Evolutionary conservation across 208 protist species (phyloP).

Genomic region (Leishmania arabica): DNA sequence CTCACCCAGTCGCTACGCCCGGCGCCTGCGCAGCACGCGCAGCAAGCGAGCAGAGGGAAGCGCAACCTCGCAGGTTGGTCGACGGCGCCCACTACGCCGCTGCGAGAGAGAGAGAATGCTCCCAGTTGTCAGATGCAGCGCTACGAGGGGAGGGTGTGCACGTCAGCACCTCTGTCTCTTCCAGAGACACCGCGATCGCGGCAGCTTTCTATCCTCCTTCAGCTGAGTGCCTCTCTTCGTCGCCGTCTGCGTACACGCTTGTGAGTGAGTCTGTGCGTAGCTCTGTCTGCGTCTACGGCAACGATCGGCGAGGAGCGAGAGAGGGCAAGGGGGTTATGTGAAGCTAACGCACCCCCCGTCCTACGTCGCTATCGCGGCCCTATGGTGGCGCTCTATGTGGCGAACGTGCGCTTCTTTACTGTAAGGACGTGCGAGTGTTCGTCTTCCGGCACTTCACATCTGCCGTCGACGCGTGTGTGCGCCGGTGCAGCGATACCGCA

Average conservation of each 20-base stretch:
- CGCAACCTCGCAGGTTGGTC: not conserved
- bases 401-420: not conserved
- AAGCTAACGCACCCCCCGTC: not conserved
- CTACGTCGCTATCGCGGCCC: not conserved
- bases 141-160: not conserved
- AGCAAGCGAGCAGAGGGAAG: not conserved
- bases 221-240: not conserved
- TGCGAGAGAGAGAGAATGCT: not conserved
- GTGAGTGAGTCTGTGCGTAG: slow-evolving; percentile 3
- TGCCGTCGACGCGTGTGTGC: not conserved
- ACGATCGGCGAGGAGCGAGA: not conserved
- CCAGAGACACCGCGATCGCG: not conserved
- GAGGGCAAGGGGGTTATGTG: not conserved
- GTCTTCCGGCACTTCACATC: not conserved
- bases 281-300: slow-evolving; percentile 10
- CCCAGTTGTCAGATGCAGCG: not conserved
- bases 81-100: not conserved
- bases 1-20: not conserved
- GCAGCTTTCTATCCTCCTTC: not conserved
- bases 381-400: not conserved
- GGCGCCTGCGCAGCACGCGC: not conserved
- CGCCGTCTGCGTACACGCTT: not conserved
- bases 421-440: not conserved
- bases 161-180: not conserved
- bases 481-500: not conserved